A percentile compares a stretch with the other conserved stretches of the same genome.
Evolutionary conservation across 2,329 filamentous ascomycete species (phyloP).

Genomic region (Scedosporium boydii): DNA sequence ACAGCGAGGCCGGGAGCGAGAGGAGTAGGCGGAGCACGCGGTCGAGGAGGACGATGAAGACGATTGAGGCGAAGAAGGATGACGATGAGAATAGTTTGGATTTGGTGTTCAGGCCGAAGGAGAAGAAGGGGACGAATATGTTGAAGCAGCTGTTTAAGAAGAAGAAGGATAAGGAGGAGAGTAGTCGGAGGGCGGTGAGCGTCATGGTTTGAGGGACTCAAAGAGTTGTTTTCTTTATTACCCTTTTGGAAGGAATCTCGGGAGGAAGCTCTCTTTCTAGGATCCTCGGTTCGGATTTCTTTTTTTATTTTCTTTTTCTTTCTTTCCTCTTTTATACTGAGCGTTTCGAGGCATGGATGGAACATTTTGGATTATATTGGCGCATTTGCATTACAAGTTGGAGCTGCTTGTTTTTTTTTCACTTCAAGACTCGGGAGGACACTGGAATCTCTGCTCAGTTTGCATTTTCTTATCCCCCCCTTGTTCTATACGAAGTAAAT

Average conservation of each 20-base stretch:
- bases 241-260: not conserved
- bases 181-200: not conserved
- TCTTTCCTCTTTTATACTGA: not conserved
- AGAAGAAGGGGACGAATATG: conserved; percentile 40
- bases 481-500: not conserved
- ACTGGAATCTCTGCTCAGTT: not conserved
- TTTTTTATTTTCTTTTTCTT: conserved; percentile 1
- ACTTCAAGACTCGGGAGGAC: not conserved
- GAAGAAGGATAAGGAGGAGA: conserved; percentile 32
- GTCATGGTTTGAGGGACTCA: conserved; percentile 6
- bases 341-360: too few species aligned
- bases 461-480: not conserved
- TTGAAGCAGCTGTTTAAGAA: conserved; percentile 49
- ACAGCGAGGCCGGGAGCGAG: conserved; percentile 29
- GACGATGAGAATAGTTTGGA: conserved; percentile 25
- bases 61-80: conserved; percentile 20
- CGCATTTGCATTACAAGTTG: too few species aligned
- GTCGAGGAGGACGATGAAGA: conserved; percentile 24
- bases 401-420: too few species aligned
- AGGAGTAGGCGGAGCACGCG: conserved; percentile 19
- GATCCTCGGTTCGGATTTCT: not conserved
- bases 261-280: not conserved
- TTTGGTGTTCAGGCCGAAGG: conserved; percentile 35
- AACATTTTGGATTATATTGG: too few species aligned
- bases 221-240: not conserved